These are phyloP conservation scores for Limnanthes douglasii DNA, from an alignment of 345 rosid genomes.

Conservation along the genomic window DNA sequence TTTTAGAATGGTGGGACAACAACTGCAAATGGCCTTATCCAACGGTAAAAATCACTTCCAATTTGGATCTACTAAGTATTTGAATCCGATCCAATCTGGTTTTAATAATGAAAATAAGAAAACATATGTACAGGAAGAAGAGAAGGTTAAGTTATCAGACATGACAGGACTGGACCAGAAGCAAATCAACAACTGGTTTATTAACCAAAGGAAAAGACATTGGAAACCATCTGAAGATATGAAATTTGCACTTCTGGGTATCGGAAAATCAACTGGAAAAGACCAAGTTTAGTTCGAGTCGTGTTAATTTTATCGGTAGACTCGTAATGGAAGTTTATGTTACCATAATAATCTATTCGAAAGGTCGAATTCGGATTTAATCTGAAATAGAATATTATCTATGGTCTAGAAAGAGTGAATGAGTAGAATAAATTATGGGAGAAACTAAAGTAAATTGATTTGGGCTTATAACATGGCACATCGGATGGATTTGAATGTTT, in stretches of 20 bases:
- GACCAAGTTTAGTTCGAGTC: no score
- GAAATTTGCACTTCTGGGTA: conserved; percentile 30
- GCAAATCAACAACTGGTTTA: conserved; percentile 72
- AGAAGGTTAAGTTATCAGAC: conserved; percentile 30
- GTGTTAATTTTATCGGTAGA: no score
- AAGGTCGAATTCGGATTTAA: no score
- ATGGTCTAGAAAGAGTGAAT: no score
- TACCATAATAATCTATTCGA: no score
- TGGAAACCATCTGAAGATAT: conserved; percentile 66
- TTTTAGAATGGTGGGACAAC: conserved; percentile 50
- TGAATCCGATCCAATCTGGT: not conserved
- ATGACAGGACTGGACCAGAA: conserved; percentile 50
- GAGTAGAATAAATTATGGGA: no score
- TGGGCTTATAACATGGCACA: no score
- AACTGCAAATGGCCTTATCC: conserved; percentile 66
- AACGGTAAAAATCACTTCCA: conserved; percentile 15
- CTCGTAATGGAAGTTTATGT: no score
- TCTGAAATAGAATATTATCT: no score
- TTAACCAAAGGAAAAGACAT: conserved; percentile 66
- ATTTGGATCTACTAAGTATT: not conserved
- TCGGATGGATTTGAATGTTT: no score
- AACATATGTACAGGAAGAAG: conserved; percentile 43
- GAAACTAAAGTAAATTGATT: no score
- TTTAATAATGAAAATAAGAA: not conserved
- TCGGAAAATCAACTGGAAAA: no score